Conservation (phyloP, 1,284 basidiomycete species). For the Xerocomus minutiporus region DNA sequence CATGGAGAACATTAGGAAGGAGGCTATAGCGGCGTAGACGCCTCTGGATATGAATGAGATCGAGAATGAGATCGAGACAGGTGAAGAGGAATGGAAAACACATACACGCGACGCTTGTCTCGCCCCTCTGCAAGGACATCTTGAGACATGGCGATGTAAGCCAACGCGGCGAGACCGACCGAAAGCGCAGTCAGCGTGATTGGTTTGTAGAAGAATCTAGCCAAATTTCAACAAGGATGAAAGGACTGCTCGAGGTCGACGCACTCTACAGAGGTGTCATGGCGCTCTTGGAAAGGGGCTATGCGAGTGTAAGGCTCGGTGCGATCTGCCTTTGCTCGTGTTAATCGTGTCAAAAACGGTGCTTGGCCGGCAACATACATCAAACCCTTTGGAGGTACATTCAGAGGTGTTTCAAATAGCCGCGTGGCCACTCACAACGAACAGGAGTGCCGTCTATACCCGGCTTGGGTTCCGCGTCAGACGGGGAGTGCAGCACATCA, state of each 20-base stretch:
- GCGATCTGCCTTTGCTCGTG: constrained; percentile 59
- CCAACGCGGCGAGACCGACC: constrained; percentile 58
- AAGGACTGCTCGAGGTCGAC: constrained; percentile 24
- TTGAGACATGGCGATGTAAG: constrained; percentile 74
- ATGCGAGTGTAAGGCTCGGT: constrained; percentile 77
- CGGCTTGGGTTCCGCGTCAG: constrained; percentile 34
- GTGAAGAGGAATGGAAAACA: constrained; percentile 8
- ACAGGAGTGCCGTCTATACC: constrained; percentile 39
- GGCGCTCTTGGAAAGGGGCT: constrained; percentile 73
- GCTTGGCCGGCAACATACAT: constrained; percentile 35
- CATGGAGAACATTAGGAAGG: constrained; percentile 76
- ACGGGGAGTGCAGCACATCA: constrained; percentile 27
- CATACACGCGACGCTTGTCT: constrained; percentile 75
- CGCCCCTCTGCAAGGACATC: constrained; percentile 74
- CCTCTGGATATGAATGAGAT: constrained; percentile 43
- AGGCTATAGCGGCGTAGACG: constrained; percentile 61
- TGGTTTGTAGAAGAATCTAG: constrained; percentile 79
- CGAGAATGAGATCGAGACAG: constrained; percentile 3
- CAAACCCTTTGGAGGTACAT: constrained; percentile 39
- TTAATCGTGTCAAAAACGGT: constrained; percentile 10
- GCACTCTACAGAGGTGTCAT: constrained; percentile 77
- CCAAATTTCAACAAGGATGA: neutral
- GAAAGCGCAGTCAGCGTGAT: constrained; percentile 69
- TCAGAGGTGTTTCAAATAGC: constrained; percentile 4
- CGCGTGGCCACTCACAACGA: constrained; percentile 33